Evolutionary conservation across 441 rosid species (phyloP).

Genomic region (Adansonia grandidieri): DNA sequence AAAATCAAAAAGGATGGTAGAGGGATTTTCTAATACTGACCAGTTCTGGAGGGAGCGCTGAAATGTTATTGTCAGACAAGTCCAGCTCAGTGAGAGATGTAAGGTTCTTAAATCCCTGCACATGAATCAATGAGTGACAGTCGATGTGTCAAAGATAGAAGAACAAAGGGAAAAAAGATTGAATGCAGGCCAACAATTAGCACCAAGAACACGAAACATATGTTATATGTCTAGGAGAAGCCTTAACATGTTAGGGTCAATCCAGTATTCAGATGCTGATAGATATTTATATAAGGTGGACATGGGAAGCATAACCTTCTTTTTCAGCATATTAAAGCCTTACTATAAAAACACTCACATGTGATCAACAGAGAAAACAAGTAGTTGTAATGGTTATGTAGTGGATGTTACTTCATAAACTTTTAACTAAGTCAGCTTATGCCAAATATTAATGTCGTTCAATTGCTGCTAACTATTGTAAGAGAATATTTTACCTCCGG

Average conservation of each 20-base stretch:
- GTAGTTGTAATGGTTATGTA: neutral
- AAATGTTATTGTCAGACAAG: constrained; percentile 84
- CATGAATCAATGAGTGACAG: neutral
- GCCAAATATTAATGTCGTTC: neutral
- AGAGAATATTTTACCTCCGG: constrained; percentile 54
- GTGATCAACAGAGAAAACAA: constrained; percentile 1
- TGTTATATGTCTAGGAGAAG: neutral
- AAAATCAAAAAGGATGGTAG: neutral
- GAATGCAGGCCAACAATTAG: neutral
- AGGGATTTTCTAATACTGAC: constrained; percentile 39
- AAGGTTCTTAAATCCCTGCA: constrained; percentile 72
- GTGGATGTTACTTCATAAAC: neutral
- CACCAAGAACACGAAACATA: neutral
- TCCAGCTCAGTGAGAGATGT: constrained; percentile 76
- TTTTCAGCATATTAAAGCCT: neutral
- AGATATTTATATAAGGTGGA: neutral
- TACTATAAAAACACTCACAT: neutral
- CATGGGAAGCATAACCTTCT: neutral
- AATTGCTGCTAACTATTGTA: neutral
- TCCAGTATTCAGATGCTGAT: neutral
- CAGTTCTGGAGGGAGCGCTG: constrained; percentile 82
- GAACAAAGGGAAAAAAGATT: neutral
- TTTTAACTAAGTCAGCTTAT: neutral
- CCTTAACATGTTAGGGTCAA: neutral
- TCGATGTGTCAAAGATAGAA: neutral